Evolutionary conservation across 139 green algal genomes (phyloP).

Genomic region (Chlorella sp.): DNA sequence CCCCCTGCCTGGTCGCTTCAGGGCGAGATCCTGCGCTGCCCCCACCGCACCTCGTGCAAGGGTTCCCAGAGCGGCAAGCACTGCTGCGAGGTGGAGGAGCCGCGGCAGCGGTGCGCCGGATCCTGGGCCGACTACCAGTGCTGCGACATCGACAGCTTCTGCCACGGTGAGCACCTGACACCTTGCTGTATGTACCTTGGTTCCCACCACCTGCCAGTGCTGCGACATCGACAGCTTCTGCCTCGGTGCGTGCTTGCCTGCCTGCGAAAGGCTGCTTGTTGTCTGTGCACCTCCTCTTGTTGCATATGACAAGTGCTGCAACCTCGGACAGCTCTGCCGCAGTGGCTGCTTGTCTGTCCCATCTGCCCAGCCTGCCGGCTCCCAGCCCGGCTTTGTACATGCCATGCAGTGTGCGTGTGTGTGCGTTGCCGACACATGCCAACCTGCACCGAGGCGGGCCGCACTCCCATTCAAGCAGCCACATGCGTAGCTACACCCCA

Average conservation of each 20-base stretch:
- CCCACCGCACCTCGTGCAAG: not conserved
- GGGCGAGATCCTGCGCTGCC: conserved; percentile 15
- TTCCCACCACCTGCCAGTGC: not conserved
- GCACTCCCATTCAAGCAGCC: not conserved
- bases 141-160: not conserved
- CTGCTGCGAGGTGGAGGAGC: not conserved
- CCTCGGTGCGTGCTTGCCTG: too few species aligned
- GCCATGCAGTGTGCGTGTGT: too few species aligned
- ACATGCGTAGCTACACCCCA: not conserved
- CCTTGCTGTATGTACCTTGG: not conserved
- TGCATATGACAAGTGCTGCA: too few species aligned
- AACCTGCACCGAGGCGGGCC: too few species aligned
- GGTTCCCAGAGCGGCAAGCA: not conserved
- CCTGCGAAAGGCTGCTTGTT: too few species aligned
- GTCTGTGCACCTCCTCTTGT: too few species aligned
- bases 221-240: not conserved
- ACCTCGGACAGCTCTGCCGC: too few species aligned
- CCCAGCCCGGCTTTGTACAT: too few species aligned
- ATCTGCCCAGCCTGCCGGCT: too few species aligned
- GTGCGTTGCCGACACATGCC: too few species aligned
- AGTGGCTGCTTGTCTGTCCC: too few species aligned
- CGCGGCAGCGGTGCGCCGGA: not conserved
- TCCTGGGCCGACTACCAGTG: conserved; percentile 13
- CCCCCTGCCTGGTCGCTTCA: not conserved
- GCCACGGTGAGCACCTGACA: not conserved